Conservation (phyloP, 805 yeast species). For the Yueomyces sp. region DNA sequence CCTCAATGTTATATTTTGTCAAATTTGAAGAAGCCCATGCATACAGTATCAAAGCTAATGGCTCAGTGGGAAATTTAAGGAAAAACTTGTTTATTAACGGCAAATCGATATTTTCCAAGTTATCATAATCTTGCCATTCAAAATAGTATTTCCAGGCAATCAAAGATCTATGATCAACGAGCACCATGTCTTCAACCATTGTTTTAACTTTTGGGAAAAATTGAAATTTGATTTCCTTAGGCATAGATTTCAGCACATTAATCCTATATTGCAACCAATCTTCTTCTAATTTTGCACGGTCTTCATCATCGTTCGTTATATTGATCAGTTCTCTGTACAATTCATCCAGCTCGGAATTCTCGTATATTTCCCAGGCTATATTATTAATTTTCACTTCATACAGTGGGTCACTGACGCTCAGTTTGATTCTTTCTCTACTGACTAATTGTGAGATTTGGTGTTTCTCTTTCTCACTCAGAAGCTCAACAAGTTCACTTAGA, state of each 20-base stretch:
- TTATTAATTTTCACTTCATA: conserved; percentile 28
- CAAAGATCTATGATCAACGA: conserved; percentile 46
- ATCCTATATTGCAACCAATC: conserved; percentile 44
- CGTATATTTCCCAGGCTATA: conserved; percentile 34
- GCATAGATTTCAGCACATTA: conserved; percentile 39
- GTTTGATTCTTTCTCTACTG: conserved; percentile 36
- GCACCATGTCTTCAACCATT: conserved; percentile 58
- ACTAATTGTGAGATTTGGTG: conserved; percentile 27
- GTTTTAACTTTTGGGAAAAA: conserved; percentile 34
- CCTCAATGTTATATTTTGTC: conserved; percentile 40
- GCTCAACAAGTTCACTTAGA: conserved; percentile 30
- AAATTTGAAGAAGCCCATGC: conserved; percentile 56
- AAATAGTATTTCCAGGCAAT: conserved; percentile 63
- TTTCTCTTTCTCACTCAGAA: conserved; percentile 29
- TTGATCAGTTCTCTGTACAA: conserved; percentile 47
- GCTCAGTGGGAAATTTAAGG: conserved; percentile 41
- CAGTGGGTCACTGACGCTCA: conserved; percentile 30
- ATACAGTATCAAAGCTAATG: conserved; percentile 47
- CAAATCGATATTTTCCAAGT: conserved; percentile 36
- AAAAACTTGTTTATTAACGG: conserved; percentile 38
- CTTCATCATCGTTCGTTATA: conserved; percentile 44
- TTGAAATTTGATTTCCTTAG: conserved; percentile 28
- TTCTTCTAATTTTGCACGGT: conserved; percentile 47
- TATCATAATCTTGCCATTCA: conserved; percentile 55
- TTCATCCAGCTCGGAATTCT: conserved; percentile 36